A percentile compares a stretch with the other conserved stretches of the same genome.
These are phyloP conservation scores for Pyrrhoderma noxium DNA, from an alignment of 1,284 basidiomycete genomes.

Conservation along the genomic window DNA sequence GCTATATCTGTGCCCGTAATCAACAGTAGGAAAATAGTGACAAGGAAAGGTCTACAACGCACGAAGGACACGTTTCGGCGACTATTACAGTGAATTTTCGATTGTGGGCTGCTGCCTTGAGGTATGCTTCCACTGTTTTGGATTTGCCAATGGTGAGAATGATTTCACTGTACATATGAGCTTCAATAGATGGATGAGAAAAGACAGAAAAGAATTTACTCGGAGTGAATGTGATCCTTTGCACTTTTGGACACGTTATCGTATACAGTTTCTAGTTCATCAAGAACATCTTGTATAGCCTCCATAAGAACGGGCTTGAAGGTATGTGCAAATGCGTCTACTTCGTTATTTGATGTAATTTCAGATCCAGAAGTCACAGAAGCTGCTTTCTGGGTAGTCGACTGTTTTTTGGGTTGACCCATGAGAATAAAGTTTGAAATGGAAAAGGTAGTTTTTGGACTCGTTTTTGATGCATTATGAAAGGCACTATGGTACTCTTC, in stretches of 20 bases:
- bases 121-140: constrained; percentile 88
- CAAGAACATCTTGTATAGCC: constrained; percentile 88
- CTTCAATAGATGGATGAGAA: constrained; percentile 2
- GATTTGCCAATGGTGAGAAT: constrained; percentile 95
- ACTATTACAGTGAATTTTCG: constrained; percentile 96
- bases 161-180: constrained; percentile 70
- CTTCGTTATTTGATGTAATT: constrained; percentile 52
- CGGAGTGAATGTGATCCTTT: constrained; percentile 93
- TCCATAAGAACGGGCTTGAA: constrained; percentile 80
- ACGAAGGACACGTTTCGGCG: constrained; percentile 91
- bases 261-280: constrained; percentile 94
- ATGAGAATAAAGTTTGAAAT: constrained; percentile 73
- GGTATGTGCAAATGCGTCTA: constrained; percentile 62
- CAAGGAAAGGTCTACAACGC: constrained; percentile 26
- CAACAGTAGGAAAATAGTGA: neutral
- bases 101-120: constrained; percentile 85
- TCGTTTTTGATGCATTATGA: constrained; percentile 30
- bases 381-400: constrained; percentile 37
- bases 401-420: constrained; percentile 64
- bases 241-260: constrained; percentile 93
- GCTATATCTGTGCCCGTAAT: constrained; percentile 49
- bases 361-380: constrained; percentile 30
- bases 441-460: constrained; percentile 45
- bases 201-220: constrained; percentile 49
- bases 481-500: constrained; percentile 83